Percentiles rank a stretch among this genome's conserved stretches.
phyloP scores from a whole-genome alignment of 345 rosid species.

The Rhodamnia argentea region DNA sequence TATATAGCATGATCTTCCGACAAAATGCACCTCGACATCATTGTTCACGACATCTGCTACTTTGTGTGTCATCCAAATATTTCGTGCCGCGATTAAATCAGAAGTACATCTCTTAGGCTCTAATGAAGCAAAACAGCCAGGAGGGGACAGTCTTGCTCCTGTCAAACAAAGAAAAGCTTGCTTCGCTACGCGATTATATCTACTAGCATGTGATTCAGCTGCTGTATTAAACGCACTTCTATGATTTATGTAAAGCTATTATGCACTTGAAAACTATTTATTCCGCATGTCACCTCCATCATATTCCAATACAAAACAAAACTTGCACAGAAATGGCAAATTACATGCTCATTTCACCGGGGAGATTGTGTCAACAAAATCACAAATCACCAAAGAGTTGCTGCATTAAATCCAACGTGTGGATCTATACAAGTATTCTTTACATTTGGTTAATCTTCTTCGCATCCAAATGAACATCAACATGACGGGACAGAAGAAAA shows the following conservation, averaged over 20 bases:
- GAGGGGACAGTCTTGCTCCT: too few relatives aligned
- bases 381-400: neutral
- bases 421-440: neutral
- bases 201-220: neutral
- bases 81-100: too few relatives aligned
- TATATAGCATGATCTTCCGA: too few relatives aligned
- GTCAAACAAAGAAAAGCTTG: too few relatives aligned
- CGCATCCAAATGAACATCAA: neutral
- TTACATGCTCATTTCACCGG: neutral
- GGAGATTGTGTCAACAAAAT: neutral
- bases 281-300: neutral
- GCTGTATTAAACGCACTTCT: neutral
- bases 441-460: neutral
- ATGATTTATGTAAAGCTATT: neutral
- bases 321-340: neutral
- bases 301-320: neutral
- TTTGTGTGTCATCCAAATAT: too few relatives aligned
- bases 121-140: too few relatives aligned
- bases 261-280: neutral
- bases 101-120: too few relatives aligned
- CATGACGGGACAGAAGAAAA: neutral
- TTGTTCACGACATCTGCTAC: too few relatives aligned
- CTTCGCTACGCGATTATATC: neutral
- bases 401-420: neutral
- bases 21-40: too few relatives aligned